Percentiles rank a stretch among this genome's conserved stretches.
phyloP scores from a whole-genome alignment of 176 grass and related monocot species.

The Zea luxurians region DNA sequence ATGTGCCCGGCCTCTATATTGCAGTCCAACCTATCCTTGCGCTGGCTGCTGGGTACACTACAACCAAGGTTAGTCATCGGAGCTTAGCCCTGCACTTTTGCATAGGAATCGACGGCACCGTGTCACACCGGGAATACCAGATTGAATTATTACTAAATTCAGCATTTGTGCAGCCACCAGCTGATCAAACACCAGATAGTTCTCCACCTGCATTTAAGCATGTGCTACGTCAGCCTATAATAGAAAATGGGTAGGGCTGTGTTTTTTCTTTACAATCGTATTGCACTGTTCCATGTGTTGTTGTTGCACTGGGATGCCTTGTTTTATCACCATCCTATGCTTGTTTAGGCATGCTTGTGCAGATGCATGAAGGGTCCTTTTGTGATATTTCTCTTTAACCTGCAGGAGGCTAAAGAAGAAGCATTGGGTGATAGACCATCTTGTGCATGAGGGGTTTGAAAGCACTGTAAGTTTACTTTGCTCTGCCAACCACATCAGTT shows the following conservation, averaged over 20 bases:
- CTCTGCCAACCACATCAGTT: background rate
- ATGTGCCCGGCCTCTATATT: too few relatives aligned
- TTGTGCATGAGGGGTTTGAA: conserved; percentile 75
- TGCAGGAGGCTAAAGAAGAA: conserved; percentile 67
- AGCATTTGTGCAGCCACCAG: conserved; percentile 74
- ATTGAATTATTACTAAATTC: conserved; percentile 90
- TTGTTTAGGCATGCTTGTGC: conserved; percentile 17
- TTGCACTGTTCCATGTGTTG: conserved; percentile 23
- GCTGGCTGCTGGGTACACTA: too few relatives aligned
- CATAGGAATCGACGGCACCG: conserved; percentile 39
- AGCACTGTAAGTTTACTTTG: conserved; percentile 73
- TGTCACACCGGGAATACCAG: conserved; percentile 1
- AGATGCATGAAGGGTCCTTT: conserved; percentile 4
- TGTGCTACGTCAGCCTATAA: conserved; percentile 44
- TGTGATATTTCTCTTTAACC: conserved; percentile 38
- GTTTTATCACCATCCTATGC: conserved; percentile 17
- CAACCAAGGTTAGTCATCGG: too few relatives aligned
- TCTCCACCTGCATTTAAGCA: conserved; percentile 94
- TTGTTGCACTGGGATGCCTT: conserved; percentile 14
- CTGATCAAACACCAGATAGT: conserved; percentile 54
- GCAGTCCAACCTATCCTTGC: too few relatives aligned
- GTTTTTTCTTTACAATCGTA: conserved; percentile 7
- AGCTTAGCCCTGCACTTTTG: background rate
- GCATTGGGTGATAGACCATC: conserved; percentile 82
- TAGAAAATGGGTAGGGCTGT: conserved; percentile 70